A percentile compares a stretch with the other conserved stretches of the same genome.
Evolutionary conservation across 257 asterid genomes (phyloP).

Genomic region (Henckelia pumila): DNA sequence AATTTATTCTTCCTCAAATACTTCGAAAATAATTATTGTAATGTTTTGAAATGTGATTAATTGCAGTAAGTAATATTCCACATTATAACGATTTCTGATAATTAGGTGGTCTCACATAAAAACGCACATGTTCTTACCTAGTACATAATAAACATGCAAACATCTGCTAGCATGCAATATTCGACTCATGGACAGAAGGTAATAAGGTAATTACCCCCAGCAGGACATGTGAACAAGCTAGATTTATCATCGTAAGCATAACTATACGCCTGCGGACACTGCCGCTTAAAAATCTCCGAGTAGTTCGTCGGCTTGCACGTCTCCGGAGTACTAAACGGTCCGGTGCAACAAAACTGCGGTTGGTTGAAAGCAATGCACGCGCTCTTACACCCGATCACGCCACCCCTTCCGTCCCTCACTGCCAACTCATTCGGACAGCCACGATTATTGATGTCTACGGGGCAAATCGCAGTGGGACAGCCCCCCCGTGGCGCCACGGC

Average conservation of each 20-base stretch:
- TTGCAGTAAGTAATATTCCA: no score
- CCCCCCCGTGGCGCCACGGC: conserved; percentile 24
- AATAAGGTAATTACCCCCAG: conserved; percentile 33
- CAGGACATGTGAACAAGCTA: conserved; percentile 47
- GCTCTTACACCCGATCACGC: conserved; percentile 45
- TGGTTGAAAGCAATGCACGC: conserved; percentile 41
- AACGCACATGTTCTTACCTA: no score
- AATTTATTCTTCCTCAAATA: no score
- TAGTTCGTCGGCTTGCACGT: conserved; percentile 40
- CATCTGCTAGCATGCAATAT: no score
- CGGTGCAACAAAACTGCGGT: conserved; percentile 51
- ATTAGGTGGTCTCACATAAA: no score
- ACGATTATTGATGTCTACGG: conserved; percentile 26
- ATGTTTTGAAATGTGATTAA: no score
- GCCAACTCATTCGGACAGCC: conserved; percentile 39
- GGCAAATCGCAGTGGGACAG: conserved; percentile 29
- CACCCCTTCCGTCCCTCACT: conserved; percentile 15
- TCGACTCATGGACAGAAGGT: conserved; percentile 42
- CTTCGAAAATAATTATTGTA: no score
- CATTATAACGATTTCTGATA: no score
- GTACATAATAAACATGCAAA: no score
- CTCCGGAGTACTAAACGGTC: conserved; percentile 27
- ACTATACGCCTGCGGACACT: conserved; percentile 56
- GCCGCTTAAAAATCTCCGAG: conserved; percentile 36
- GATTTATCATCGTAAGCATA: conserved; percentile 53